Evolutionary conservation across 805 yeast species (phyloP).

Genomic region (Ogataea corticis): DNA sequence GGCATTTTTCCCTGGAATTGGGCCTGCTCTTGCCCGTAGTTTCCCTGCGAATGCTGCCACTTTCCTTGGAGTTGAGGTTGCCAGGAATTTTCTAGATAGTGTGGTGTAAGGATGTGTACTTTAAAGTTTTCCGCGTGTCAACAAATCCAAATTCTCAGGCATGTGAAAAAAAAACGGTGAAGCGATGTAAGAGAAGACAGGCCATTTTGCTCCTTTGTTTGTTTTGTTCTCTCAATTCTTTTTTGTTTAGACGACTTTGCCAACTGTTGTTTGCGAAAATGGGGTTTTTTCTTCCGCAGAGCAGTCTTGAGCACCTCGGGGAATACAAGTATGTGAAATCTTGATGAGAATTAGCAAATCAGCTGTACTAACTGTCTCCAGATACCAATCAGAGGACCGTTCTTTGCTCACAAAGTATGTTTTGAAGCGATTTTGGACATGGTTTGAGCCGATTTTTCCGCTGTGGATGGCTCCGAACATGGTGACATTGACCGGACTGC

Average conservation of each 20-base stretch:
- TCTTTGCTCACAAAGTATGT: slow-evolving; percentile 74
- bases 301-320: slow-evolving; percentile 44
- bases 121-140: not conserved
- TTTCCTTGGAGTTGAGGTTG: slow-evolving; percentile 90
- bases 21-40: slow-evolving; percentile 90
- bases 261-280: slow-evolving; percentile 23
- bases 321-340: slow-evolving; percentile 43
- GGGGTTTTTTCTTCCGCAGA: slow-evolving; percentile 50
- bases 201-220: not conserved
- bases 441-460: slow-evolving; percentile 76
- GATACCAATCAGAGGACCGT: slow-evolving; percentile 75
- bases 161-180: not conserved
- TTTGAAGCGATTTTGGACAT: slow-evolving; percentile 79
- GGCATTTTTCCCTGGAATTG: slow-evolving; percentile 96
- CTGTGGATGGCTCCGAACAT: slow-evolving; percentile 90
- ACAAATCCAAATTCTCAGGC: too few species aligned
- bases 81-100: slow-evolving; percentile 36
- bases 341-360: not conserved
- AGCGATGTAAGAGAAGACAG: not conserved
- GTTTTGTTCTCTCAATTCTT: not conserved
- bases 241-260: not conserved
- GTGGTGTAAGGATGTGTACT: slow-evolving; percentile 4
- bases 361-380: slow-evolving; percentile 2
- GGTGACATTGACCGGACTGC: slow-evolving; percentile 77
- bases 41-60: slow-evolving; percentile 99